phyloP scores from a whole-genome alignment of 768 basidiomycete genomes.

The Boletellus sp. region DNA sequence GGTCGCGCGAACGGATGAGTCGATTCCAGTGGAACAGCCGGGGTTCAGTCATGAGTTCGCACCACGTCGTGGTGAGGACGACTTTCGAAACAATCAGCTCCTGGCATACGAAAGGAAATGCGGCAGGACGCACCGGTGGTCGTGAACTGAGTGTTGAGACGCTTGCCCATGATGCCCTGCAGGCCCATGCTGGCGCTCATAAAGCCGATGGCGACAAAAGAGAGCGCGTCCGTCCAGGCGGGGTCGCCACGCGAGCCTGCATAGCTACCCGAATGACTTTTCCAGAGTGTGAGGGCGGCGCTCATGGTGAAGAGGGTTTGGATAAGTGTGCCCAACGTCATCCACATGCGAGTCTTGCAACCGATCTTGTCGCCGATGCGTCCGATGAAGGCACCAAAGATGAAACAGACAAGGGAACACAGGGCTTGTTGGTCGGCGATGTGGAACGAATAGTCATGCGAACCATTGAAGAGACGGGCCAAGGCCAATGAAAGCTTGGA shows the following conservation, averaged over 20 bases:
- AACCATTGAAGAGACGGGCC: no score
- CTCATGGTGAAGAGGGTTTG: slow-evolving; percentile 77
- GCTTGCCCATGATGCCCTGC: slow-evolving; percentile 83
- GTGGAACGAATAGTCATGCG: slow-evolving; percentile 61
- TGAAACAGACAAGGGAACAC: slow-evolving; percentile 74
- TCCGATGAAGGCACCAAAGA: slow-evolving; percentile 71
- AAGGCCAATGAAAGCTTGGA: no score
- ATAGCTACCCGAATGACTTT: slow-evolving; percentile 55
- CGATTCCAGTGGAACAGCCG: slow-evolving; percentile 58
- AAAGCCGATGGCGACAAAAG: slow-evolving; percentile 72
- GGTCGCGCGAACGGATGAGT: slow-evolving; percentile 59
- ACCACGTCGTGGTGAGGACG: slow-evolving; percentile 85
- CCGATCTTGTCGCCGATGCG: slow-evolving; percentile 84
- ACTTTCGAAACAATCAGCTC: slow-evolving; percentile 39
- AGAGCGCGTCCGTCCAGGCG: slow-evolving; percentile 63
- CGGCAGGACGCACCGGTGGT: slow-evolving; percentile 55
- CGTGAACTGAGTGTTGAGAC: slow-evolving; percentile 74
- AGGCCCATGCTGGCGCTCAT: slow-evolving; percentile 75
- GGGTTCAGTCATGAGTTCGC: slow-evolving; percentile 82
- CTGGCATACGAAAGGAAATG: neutral
- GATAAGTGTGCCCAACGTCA: slow-evolving; percentile 64
- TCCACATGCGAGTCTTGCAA: slow-evolving; percentile 68
- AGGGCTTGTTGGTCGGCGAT: slow-evolving; percentile 81
- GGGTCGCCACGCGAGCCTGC: slow-evolving; percentile 55
- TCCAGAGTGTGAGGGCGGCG: slow-evolving; percentile 67